phyloP scores from a whole-genome alignment of 108 stramenopile species.

The Nitzschia putrida region DNA sequence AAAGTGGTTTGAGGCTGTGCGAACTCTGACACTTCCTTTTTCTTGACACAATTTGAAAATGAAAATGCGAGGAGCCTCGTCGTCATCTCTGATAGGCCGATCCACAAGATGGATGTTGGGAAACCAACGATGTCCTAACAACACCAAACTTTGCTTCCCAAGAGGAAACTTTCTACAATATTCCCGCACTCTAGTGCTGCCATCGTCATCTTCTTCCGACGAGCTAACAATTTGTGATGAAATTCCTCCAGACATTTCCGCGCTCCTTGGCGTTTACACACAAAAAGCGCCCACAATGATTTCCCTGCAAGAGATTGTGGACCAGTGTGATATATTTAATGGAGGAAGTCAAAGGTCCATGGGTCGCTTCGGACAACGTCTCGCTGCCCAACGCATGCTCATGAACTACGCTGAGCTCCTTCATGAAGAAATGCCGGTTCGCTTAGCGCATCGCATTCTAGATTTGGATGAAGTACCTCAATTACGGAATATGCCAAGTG shows the following conservation, averaged over 20 bases:
- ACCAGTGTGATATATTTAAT: slow-evolving; percentile 16
- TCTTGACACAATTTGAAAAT: too few species aligned
- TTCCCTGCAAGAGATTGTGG: slow-evolving; percentile 60
- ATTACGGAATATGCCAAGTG: slow-evolving; percentile 45
- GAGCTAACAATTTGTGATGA: not conserved
- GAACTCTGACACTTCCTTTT: too few species aligned
- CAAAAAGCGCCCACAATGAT: slow-evolving; percentile 42
- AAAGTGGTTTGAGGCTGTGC: too few species aligned
- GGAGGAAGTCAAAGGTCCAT: not conserved
- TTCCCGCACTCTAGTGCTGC: too few species aligned
- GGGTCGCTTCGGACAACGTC: slow-evolving; percentile 12
- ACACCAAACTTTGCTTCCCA: too few species aligned
- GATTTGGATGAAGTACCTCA: slow-evolving; percentile 68
- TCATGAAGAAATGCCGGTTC: slow-evolving; percentile 78
- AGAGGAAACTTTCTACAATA: too few species aligned
- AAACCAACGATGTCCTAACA: too few species aligned
- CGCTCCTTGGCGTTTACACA: slow-evolving; percentile 20
- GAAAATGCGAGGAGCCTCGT: too few species aligned
- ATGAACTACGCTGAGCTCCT: slow-evolving; percentile 69
- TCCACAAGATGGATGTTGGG: too few species aligned
- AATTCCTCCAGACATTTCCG: slow-evolving; percentile 15
- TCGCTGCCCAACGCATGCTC: slow-evolving; percentile 22
- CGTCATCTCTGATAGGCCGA: too few species aligned
- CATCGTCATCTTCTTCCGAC: too few species aligned
- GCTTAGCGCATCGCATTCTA: slow-evolving; percentile 80